These are phyloP conservation scores for Thuidium tamariscinum DNA, from an alignment of 225 moss, liverwort and hornwort species.

Conservation along the genomic window DNA sequence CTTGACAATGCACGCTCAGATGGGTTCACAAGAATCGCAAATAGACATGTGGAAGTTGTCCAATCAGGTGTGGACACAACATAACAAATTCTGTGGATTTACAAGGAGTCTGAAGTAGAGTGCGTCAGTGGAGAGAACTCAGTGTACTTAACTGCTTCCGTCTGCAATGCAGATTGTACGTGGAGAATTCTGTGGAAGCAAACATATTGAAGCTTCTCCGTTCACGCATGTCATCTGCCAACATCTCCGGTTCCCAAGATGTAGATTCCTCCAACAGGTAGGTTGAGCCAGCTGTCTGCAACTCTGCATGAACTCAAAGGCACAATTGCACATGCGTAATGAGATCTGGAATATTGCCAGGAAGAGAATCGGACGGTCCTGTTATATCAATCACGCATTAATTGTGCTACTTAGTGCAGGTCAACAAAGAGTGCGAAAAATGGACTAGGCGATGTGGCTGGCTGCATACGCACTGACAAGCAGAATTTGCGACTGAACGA, in stretches of 20 bases:
- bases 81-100: background rate
- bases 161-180: slow-evolving; percentile 55
- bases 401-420: slow-evolving; percentile 21
- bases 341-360: background rate
- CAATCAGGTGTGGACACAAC: background rate
- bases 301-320: background rate
- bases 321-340: background rate
- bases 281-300: background rate
- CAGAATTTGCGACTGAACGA: slow-evolving; percentile 90
- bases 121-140: background rate
- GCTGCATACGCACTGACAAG: slow-evolving; percentile 97
- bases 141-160: background rate
- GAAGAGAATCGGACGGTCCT: background rate
- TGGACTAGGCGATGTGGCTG: slow-evolving; percentile 82
- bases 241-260: slow-evolving; percentile 51
- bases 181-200: slow-evolving; percentile 96
- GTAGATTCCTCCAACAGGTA: slow-evolving; percentile 71
- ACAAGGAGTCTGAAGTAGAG: background rate
- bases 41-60: background rate
- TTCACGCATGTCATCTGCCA: slow-evolving; percentile 52
- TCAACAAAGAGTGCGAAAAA: slow-evolving; percentile 60
- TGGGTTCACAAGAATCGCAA: background rate
- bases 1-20: background rate
- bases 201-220: slow-evolving; percentile 91
- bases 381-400: background rate